Base-by-base conservation (phyloP, 2,329 filamentous ascomycete genomes). In the Fusarium azukiicola region DNA sequence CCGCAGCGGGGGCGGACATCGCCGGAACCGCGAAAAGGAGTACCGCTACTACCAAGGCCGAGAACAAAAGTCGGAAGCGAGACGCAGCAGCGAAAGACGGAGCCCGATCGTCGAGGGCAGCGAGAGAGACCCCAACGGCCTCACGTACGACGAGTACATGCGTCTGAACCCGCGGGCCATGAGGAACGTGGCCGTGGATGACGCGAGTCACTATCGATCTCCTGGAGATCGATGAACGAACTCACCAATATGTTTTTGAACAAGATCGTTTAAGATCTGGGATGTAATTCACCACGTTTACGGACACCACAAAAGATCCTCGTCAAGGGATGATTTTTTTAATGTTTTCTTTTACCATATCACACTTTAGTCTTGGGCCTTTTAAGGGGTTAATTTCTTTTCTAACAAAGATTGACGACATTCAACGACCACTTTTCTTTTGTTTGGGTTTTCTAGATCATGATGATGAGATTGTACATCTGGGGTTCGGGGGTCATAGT, bases 1-100 rank as follows among this genome's bases (percentile, higher is more conserved):
- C 54, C 71, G 77, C 38, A 71, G 71, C 36, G 68, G 74, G 16
- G 27, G 27, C 27, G 27, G 27, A 32, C 27, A 32, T 21, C 73
- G 78, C 46, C 77, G 82, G 19, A 78, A 42, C 32, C 76, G 84
- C 19, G 82, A 83, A 32, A 83, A 84, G 13, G 82, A 84, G 5
- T 85, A 85, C 52, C 77, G 84, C 17, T 80, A 80, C 50, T 82
- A 83, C 32, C 84, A 85, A 61, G 77, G 81, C 11, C 81, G 83
- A 8, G 79, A 74, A 11, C 54, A 79, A 14, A 80, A 70, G 56
- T 54, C 70, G 19, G 80, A 82, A 36, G 44, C 73, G 14, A 77
- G 80, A n/a, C 81, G 71, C 49, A 74, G 77, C 7, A 52, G 23
- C 14, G 70, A 81, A n/a, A 75, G 75, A 36, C 74, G 81, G n/a